Conservation (phyloP, 306 rosid genomes). For the Arachis stenosperma region DNA sequence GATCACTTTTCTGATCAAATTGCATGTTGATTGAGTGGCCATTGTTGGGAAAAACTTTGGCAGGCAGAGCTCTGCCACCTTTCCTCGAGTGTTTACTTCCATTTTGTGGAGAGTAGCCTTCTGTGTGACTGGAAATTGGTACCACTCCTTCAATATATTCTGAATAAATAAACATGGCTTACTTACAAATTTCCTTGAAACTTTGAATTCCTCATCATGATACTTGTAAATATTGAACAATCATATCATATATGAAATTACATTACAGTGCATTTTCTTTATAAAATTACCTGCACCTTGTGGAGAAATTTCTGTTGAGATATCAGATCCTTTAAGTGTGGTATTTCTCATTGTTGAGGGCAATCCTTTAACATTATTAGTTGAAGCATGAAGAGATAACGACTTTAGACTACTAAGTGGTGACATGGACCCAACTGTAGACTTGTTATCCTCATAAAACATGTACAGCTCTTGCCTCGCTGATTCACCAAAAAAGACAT, state of each 20-base stretch:
- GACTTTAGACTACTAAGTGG: slow-evolving; percentile 49
- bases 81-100: slow-evolving; percentile 48
- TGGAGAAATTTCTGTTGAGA: slow-evolving; percentile 43
- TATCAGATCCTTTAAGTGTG: slow-evolving; percentile 43
- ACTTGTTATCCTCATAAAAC: slow-evolving; percentile 63
- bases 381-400: slow-evolving; percentile 47
- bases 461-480: slow-evolving; percentile 77
- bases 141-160: slow-evolving; percentile 54
- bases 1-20: slow-evolving; percentile 41
- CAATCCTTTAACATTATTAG: slow-evolving; percentile 38
- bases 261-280: slow-evolving; percentile 34
- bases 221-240: slow-evolving; percentile 26
- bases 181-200: slow-evolving; percentile 34
- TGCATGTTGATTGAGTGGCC: slow-evolving; percentile 48
- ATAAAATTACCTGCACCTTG: slow-evolving; percentile 56
- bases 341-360: slow-evolving; percentile 47
- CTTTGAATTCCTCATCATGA: slow-evolving; percentile 30
- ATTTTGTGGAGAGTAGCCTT: slow-evolving; percentile 43
- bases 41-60: slow-evolving; percentile 45
- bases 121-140: slow-evolving; percentile 44
- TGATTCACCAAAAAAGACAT: slow-evolving; percentile 52
- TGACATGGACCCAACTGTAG: slow-evolving; percentile 37
- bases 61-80: slow-evolving; percentile 44
- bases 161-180: slow-evolving; percentile 53
- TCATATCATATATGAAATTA: slow-evolving; percentile 25